phyloP scores from a whole-genome alignment of 768 basidiomycete species.

The Heimioporus sp. region DNA sequence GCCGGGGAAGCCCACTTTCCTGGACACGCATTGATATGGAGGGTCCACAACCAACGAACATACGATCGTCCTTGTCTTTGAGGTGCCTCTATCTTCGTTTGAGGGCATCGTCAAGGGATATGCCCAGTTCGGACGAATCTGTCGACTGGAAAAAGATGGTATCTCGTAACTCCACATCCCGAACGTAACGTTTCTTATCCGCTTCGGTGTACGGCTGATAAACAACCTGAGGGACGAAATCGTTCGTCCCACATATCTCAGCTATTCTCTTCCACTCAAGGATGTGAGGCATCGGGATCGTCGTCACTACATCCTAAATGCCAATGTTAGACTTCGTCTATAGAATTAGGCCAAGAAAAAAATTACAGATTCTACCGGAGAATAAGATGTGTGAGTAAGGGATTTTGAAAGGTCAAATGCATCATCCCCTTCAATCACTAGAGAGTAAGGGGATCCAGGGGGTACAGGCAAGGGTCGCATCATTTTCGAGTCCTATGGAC shows the following conservation, averaged over 20 bases:
- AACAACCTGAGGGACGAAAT: constrained; percentile 68
- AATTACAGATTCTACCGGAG: constrained; percentile 11
- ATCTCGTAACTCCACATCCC: constrained; percentile 58
- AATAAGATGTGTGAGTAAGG: neutral
- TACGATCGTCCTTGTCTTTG: constrained; percentile 55
- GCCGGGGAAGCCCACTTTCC: constrained; percentile 37
- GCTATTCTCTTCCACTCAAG: constrained; percentile 23
- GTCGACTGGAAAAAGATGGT: constrained; percentile 64
- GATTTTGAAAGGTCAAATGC: neutral
- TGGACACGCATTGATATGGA: constrained; percentile 79
- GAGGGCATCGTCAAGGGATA: constrained; percentile 62
- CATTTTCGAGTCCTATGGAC: constrained; percentile 10
- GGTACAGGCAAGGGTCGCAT: constrained; percentile 7
- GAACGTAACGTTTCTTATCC: constrained; percentile 74
- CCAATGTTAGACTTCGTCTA: neutral
- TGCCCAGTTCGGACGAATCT: constrained; percentile 55
- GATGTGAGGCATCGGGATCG: constrained; percentile 24
- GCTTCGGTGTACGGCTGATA: constrained; percentile 78
- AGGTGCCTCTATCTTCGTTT: constrained; percentile 57
- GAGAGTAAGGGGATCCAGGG: constrained; percentile 8
- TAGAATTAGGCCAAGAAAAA: neutral
- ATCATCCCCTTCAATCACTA: constrained; percentile 1
- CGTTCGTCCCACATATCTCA: constrained; percentile 30
- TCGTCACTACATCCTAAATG: constrained; percentile 21
- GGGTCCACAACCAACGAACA: constrained; percentile 72